Base-by-base conservation (phyloP, 1,139 yeast genomes). In the Scheffersomyces illinoinensis region DNA sequence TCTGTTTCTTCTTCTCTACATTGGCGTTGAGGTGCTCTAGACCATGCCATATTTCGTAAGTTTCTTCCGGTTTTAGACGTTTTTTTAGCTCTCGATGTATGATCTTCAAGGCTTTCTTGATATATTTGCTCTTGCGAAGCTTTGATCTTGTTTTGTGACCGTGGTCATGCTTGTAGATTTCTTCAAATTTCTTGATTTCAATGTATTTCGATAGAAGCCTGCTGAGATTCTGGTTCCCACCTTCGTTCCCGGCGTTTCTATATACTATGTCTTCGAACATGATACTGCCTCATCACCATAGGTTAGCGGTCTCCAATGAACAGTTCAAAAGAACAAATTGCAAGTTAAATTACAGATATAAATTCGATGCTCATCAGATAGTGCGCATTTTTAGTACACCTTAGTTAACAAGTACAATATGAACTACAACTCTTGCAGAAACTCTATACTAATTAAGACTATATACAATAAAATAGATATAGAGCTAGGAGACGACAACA, bases 21-120 rank as follows among this genome's bases (percentile, higher is more conserved):
- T 62, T 64, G 26, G 56, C 57, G 56, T 66, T 65, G 52, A 68
- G 52, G 54, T 68, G 57, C 5, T 58, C 57, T n/a, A 58, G 57
- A 12, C 66, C 61, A 59, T 78, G 76, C 83, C 83, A 79, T 43
- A 72, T 61, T 60, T 79, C 83, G 59, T 66, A 79, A 0, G 81
- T 73, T 52, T 75, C 81, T 58, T 77, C 79, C 0, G 81, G 81
- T 18, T 62, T 61, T n/a, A 57, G 61, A 8, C 62, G 62, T 19
- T 58, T 56, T 4, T 48, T 52, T 47, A 67, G 60, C 49, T 62
- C 63, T 46, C 58, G 55, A 4, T 60, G 62, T 5, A 67, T 57
- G 5, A 59, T 59, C 49, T 61, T 62, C 47, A 67, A 62, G 19
- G 62, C 56, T 20, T 50, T 26, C 26, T 24, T 50, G 19, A 33